Evolutionary conservation across 1,139 yeast species (phyloP).

Genomic region (Waltiozyma sp.): DNA sequence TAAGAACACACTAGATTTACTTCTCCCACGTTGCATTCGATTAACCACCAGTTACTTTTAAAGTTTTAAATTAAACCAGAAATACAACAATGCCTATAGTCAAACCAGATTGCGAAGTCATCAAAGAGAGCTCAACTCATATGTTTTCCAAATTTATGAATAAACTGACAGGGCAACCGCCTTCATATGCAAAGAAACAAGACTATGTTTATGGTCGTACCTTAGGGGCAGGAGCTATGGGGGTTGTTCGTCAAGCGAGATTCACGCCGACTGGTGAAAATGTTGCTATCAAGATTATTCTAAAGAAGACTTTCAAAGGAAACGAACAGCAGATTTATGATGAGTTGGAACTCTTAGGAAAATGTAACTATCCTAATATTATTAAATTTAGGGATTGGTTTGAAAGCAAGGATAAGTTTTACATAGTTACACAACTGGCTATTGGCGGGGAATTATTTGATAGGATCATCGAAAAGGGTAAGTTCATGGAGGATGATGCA

Average conservation of each 20-base stretch:
- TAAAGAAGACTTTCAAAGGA: constrained; percentile 72
- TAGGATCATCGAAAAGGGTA: constrained; percentile 63
- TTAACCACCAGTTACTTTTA: too few species aligned
- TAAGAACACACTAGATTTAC: too few species aligned
- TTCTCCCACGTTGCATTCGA: too few species aligned
- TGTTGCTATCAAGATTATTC: constrained; percentile 78
- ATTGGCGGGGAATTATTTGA: constrained; percentile 91
- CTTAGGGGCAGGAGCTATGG: constrained; percentile 87
- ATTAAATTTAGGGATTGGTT: constrained; percentile 83
- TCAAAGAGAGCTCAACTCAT: constrained; percentile 12
- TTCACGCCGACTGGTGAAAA: constrained; percentile 48
- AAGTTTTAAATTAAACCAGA: too few species aligned
- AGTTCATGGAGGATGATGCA: constrained; percentile 81
- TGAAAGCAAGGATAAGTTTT: constrained; percentile 70
- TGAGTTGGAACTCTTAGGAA: constrained; percentile 59
- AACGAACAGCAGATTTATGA: constrained; percentile 62
- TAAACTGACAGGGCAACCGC: constrained; percentile 66
- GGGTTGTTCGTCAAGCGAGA: constrained; percentile 74
- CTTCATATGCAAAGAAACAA: constrained; percentile 50
- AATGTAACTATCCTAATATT: constrained; percentile 67
- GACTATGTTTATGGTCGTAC: constrained; percentile 67
- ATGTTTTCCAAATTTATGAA: constrained; percentile 24
- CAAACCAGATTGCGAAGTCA: constrained; percentile 68
- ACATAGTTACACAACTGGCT: constrained; percentile 66
- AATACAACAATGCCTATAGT: constrained; percentile 8